Base-by-base conservation (phyloP, 1,284 basidiomycete species). In the Agroathelia rolfsii region DNA sequence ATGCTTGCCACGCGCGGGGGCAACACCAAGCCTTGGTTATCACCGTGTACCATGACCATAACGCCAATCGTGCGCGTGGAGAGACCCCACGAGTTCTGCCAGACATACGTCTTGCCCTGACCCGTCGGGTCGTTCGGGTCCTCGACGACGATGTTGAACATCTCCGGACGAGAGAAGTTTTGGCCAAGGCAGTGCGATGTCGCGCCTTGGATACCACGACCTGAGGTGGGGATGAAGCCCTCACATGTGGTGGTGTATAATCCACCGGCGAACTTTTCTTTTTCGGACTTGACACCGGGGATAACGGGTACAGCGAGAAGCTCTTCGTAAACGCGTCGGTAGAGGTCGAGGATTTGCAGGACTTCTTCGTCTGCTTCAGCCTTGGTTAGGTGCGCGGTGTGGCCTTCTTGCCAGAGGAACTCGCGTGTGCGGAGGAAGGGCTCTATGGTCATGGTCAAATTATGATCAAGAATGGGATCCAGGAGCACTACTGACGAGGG, bases 391-490 rank as follows among this genome's bases (percentile, higher is more conserved):
- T 86, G 80, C 2, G 94, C 95, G 5, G 95, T 97, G 68, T 99
- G 94, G 28, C 94, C 94, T 61, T 99, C 95, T 64, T 99, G 94
- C 94, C 95, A 99, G 21, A 99, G 67, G 73, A 97, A 99, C 64
- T 98, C 94, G 51, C 95, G 87, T 2, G 95, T 98, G 42, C 94
- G 89, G 25, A 99, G 73, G 84, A 99, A 99, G 2, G 94, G 94
- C 61, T 98, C 79, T 84, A 50, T 10, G 24, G 42, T 28, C n/a
- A n/a, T n/a, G n/a, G 24, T 11, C 26, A 11, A 19, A 11, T 15
- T 32, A 9, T 30, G 5, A 41, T 39, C 10, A 16, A 30, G 13
- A 1, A n/a, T 10, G 13, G 5, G 29, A n/a, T 32, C 7, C 10
- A n/a, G n/a, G n/a, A n/a, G n/a, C n/a, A n/a, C 12, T 26, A 51